A percentile compares a stretch with the other conserved stretches of the same genome.
Evolutionary conservation across 148 eudicot species (phyloP).

Genomic region (Simmondsia chinensis): DNA sequence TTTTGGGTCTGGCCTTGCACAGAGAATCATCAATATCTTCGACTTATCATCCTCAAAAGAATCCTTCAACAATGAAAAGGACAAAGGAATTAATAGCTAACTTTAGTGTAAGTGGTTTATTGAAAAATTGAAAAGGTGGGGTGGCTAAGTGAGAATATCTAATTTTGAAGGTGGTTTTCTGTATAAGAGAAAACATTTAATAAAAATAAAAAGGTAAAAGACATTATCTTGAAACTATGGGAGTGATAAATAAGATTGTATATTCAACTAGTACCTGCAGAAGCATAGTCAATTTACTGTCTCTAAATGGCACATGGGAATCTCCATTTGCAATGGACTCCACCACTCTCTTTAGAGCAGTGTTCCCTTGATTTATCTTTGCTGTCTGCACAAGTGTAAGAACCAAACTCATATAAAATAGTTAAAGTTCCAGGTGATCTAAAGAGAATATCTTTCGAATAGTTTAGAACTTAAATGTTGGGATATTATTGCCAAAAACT

Average conservation of each 20-base stretch:
- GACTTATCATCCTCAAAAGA: constrained; percentile 97
- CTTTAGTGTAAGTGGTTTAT: too few relatives aligned
- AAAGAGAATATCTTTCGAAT: too few relatives aligned
- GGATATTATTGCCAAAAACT: too few relatives aligned
- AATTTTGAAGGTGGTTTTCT: too few relatives aligned
- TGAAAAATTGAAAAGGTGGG: too few relatives aligned
- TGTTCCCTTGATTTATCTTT: constrained; percentile 93
- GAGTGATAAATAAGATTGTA: neutral
- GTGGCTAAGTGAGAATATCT: too few relatives aligned
- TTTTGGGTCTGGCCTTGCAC: constrained; percentile 93
- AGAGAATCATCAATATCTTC: constrained; percentile 87
- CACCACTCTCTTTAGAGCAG: constrained; percentile 86
- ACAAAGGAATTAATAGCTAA: too few relatives aligned
- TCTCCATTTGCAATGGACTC: constrained; percentile 98
- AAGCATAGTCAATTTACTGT: constrained; percentile 98
- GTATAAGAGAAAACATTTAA: neutral
- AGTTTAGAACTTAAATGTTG: too few relatives aligned
- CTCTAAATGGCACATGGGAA: constrained; percentile 95
- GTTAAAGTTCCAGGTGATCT: neutral
- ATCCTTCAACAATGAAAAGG: constrained; percentile 35
- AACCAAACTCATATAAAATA: neutral
- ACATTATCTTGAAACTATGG: too few relatives aligned
- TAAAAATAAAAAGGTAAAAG: neutral
- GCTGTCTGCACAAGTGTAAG: constrained; percentile 52
- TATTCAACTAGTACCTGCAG: constrained; percentile 46